phyloP scores from a whole-genome alignment of 78 protist genomes.

The Dictyostelium citrinum region DNA sequence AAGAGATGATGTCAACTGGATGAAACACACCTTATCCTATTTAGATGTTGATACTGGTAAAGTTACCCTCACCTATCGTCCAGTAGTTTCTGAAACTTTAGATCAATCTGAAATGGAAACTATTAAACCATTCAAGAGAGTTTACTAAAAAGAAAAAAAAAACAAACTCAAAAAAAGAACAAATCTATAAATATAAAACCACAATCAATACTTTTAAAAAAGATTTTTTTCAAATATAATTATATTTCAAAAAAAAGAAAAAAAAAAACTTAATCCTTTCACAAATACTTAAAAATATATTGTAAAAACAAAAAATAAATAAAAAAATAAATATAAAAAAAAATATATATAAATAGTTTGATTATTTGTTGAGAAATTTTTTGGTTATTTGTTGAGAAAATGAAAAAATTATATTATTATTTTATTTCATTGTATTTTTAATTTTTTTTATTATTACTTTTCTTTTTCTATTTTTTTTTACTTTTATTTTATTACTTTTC shows the following conservation, averaged over 20 bases:
- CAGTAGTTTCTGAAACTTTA: constrained; percentile 70
- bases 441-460: neutral
- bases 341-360: neutral
- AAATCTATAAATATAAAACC: neutral
- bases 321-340: neutral
- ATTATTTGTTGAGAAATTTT: too few relatives aligned
- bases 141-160: constrained; percentile 29
- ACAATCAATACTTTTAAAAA: neutral
- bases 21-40: constrained; percentile 97
- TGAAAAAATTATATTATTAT: neutral
- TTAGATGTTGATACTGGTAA: constrained; percentile 86
- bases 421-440: too few relatives aligned
- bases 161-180: neutral
- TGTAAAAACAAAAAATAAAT: neutral
- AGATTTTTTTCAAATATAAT: neutral
- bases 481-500: neutral
- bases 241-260: neutral
- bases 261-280: neutral
- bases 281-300: neutral
- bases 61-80: constrained; percentile 86
- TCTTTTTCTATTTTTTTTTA: too few relatives aligned
- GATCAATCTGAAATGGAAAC: constrained; percentile 74
- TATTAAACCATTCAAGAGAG: constrained; percentile 73
- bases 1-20: constrained; percentile 96
- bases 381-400: neutral